Conservation (phyloP, 176 grass and related monocot genomes). For the Puya raimondii region DNA sequence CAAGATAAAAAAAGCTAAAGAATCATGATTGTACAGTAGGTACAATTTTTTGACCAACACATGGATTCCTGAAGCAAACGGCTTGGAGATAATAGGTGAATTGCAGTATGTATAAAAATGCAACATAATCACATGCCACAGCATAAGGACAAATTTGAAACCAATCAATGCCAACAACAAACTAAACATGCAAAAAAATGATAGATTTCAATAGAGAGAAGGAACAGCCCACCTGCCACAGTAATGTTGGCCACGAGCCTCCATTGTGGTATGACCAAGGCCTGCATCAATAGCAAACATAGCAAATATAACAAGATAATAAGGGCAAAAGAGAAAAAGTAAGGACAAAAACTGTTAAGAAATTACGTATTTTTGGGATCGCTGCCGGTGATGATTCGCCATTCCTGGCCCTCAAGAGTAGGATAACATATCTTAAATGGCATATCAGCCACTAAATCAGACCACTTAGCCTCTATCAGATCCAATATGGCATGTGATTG, state of each 20-base stretch:
- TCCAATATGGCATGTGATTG: conserved; percentile 84
- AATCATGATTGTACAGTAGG: no score
- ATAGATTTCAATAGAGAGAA: conserved; percentile 1
- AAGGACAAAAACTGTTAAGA: conserved; percentile 9
- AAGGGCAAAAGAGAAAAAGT: not conserved
- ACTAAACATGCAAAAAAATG: not conserved
- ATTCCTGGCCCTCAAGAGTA: conserved; percentile 76
- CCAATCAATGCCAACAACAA: conserved; percentile 19
- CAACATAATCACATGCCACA: no score
- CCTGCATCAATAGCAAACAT: conserved; percentile 33
- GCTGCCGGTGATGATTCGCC: conserved; percentile 82
- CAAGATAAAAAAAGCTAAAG: no score
- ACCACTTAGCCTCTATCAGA: conserved; percentile 75
- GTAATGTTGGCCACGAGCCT: conserved; percentile 86
- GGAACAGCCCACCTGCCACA: conserved; percentile 61
- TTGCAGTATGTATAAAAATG: no score
- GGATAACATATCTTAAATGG: conserved; percentile 90
- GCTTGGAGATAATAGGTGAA: no score
- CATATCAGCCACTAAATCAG: conserved; percentile 83
- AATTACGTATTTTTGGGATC: conserved; percentile 85
- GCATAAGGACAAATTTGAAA: not conserved
- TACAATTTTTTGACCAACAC: no score
- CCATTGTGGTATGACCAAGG: conserved; percentile 95
- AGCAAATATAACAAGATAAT: conserved; percentile 2
- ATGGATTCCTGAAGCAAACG: no score